A percentile compares a stretch with the other conserved stretches of the same genome.
Evolutionary conservation across 768 basidiomycete species (phyloP).

Genomic region (Kwoniella mangroviensis): DNA sequence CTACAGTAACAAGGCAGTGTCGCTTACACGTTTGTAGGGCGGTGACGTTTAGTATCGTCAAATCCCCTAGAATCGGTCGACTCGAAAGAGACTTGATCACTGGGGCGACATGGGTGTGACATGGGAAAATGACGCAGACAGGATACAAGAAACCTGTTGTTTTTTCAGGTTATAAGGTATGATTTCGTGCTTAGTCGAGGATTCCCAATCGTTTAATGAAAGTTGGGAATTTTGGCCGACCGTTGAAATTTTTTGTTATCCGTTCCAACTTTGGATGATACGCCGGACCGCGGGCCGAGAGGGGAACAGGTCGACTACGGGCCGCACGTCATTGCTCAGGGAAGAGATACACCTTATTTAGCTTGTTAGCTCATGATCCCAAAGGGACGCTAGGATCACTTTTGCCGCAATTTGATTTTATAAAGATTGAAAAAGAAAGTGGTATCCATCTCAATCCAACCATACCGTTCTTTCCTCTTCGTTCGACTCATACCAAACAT

Average conservation of each 20-base stretch:
- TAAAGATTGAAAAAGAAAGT: neutral
- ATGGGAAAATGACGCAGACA: neutral
- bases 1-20: neutral
- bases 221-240: constrained; percentile 8
- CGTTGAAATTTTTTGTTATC: neutral
- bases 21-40: neutral
- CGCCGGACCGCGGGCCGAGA: constrained; percentile 15
- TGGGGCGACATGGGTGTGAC: neutral
- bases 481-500: neutral
- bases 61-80: neutral
- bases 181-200: constrained; percentile 4
- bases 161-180: neutral
- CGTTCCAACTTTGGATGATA: constrained; percentile 2
- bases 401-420: constrained; percentile 15
- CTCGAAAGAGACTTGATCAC: neutral
- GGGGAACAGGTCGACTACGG: neutral
- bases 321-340: neutral
- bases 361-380: neutral
- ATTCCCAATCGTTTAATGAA: constrained; percentile 8
- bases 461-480: neutral
- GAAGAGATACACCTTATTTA: neutral
- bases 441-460: neutral
- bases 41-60: neutral
- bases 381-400: constrained; percentile 2
- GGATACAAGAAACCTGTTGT: neutral